Conservation (phyloP, 129 eudicot genomes). For the Flaveria trinervia region DNA sequence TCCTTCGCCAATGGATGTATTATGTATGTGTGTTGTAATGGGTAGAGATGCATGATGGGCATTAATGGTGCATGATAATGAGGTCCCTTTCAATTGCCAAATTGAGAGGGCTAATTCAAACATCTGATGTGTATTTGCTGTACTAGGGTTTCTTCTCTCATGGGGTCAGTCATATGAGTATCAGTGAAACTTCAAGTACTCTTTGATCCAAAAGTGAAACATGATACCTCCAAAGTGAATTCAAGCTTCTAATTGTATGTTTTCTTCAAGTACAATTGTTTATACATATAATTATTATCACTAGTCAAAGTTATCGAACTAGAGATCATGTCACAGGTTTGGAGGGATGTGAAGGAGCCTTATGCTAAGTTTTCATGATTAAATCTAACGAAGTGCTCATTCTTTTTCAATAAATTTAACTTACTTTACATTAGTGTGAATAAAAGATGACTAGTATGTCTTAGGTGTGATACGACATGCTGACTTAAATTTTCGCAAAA, state of each 20-base stretch:
- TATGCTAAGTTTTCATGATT: background rate
- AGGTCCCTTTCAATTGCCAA: constrained; percentile 51
- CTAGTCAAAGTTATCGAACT: background rate
- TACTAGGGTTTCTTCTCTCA: constrained; percentile 42
- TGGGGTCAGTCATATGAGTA: constrained; percentile 40
- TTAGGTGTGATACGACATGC: no score
- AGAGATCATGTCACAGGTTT: background rate
- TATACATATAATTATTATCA: constrained; percentile 11
- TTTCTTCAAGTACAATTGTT: background rate
- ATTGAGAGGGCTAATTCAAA: constrained; percentile 35
- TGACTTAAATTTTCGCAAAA: background rate
- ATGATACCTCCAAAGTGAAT: constrained; percentile 21
- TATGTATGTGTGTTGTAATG: background rate
- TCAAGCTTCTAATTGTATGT: constrained; percentile 11
- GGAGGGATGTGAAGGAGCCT: background rate
- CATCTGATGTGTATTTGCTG: constrained; percentile 32
- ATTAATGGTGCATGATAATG: constrained; percentile 29
- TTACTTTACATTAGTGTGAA: no score
- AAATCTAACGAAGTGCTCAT: background rate
- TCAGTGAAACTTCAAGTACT: constrained; percentile 25
- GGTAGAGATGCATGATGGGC: constrained; percentile 38
- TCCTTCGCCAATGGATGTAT: background rate
- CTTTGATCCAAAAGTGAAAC: constrained; percentile 18
- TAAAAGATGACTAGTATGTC: no score
- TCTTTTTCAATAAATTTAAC: background rate